Evolutionary conservation across 1,284 basidiomycete genomes (phyloP).

Genomic region (Moesziomyces aphidis): DNA sequence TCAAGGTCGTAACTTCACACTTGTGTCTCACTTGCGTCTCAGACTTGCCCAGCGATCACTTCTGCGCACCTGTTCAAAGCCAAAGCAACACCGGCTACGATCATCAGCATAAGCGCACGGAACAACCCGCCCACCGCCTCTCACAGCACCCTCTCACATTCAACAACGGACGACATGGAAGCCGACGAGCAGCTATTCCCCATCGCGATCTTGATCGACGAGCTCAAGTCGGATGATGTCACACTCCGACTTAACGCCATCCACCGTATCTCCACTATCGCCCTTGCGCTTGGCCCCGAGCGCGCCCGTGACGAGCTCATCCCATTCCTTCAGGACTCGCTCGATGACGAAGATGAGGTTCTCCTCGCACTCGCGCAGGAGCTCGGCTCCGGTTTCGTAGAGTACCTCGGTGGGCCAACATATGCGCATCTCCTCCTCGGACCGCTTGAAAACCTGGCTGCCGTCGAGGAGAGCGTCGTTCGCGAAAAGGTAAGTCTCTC

Average conservation of each 20-base stretch:
- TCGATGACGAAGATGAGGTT: slow-evolving; percentile 99
- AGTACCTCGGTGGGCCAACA: slow-evolving; percentile 92
- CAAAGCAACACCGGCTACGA: no score
- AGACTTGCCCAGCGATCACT: neutral
- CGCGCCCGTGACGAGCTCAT: slow-evolving; percentile 95
- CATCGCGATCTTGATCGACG: slow-evolving; percentile 83
- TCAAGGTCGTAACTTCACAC: neutral
- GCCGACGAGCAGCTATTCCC: slow-evolving; percentile 67
- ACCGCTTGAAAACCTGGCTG: slow-evolving; percentile 93
- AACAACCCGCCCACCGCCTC: neutral
- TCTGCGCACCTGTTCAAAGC: no score
- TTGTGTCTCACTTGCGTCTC: neutral
- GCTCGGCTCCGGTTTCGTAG: slow-evolving; percentile 81
- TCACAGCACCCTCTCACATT: neutral
- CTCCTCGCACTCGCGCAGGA: slow-evolving; percentile 96
- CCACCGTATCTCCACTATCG: slow-evolving; percentile 97
- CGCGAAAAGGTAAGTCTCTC: slow-evolving; percentile 84
- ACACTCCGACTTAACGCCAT: slow-evolving; percentile 93
- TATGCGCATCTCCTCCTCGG: slow-evolving; percentile 90
- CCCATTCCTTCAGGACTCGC: slow-evolving; percentile 95
- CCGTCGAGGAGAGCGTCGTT: slow-evolving; percentile 97
- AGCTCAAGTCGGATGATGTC: slow-evolving; percentile 85
- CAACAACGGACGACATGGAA: slow-evolving; percentile 53
- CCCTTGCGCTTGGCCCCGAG: slow-evolving; percentile 93
- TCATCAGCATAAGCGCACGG: no score